Evolutionary conservation across 495 filamentous ascomycete genomes (phyloP), one percentile per base, ranked within the genome.

Genomic region (Cladorrhinum samala): DNA sequence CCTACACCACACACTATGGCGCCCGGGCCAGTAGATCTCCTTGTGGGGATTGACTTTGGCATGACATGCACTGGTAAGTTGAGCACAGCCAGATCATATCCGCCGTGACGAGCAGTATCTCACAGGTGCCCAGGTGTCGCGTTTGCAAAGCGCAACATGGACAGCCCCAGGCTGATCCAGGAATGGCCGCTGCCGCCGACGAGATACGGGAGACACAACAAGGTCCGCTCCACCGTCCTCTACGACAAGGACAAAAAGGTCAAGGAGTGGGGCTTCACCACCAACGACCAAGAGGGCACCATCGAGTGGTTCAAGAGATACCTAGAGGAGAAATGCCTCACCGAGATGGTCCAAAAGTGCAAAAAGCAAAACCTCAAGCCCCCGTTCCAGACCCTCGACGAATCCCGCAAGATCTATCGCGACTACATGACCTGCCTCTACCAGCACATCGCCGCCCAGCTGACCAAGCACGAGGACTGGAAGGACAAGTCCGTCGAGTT

Each of bases 341-440:
- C 19, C 6, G 3, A 13, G 16, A 45, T 45, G 42, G 14, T 45
- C 42, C 17, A 18, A 45, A 17, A 23, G 21, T 13, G 13, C 5
- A 13, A 24, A 45, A 23, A 45, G 19, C 18, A 11, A 1, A 13
- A 19, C 18, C 18, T 21, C 1, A 23, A 45, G 20, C 18, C 13
- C 19, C 18, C 18, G 20, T 45, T 21, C 42, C 16, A 45, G 17
- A 45, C 42, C 18, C 14, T 45, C 19, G 42, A 45, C n/a, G 18
- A 45, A 9, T n/a, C 21, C 19, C 42, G 42, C 0, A 45, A 45
- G 20, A 21, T 21, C 14, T 45, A 11, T 19, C 2, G 42, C 9
- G 42, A 45, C 23, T 45, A 45, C 42, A 45, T 45, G 42, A 19
- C 18, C 16, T 7, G 20, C 42, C 42, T 45, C 42, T 45, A 45